Evolutionary conservation across 169 alveolate species (phyloP).

Genomic region (Eimeria maxima): DNA sequence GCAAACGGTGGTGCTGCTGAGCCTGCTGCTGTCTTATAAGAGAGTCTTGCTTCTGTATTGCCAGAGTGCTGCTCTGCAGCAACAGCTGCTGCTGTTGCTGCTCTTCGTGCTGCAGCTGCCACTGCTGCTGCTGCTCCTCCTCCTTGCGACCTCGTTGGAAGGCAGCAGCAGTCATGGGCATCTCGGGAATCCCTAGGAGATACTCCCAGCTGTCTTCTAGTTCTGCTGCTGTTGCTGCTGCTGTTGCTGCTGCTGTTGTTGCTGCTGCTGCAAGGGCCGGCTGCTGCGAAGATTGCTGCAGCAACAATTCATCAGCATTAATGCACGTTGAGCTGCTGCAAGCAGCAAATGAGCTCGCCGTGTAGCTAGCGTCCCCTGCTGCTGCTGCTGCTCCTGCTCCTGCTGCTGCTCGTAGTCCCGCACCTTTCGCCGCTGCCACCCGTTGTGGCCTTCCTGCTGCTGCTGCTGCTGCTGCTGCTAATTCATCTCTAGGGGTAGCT

Average conservation of each 20-base stretch:
- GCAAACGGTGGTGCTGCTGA: constrained; percentile 28
- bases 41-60: neutral
- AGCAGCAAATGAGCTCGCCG: neutral
- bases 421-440: neutral
- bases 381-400: constrained; percentile 8
- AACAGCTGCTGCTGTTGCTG: constrained; percentile 28
- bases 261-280: neutral
- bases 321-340: neutral
- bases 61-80: neutral
- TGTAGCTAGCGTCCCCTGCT: neutral
- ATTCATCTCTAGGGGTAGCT: neutral
- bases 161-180: neutral
- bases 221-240: constrained; percentile 29
- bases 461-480: constrained; percentile 18
- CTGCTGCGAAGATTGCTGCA: neutral
- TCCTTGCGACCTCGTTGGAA: too few species aligned
- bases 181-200: neutral
- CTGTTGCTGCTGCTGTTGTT: constrained; percentile 49
- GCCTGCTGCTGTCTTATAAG: neutral
- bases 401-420: neutral
- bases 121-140: constrained; percentile 1
- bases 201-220: neutral
- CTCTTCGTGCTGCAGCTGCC: constrained; percentile 48
- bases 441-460: neutral
- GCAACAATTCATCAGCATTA: neutral